Base-by-base conservation (phyloP, 495 filamentous ascomycete species). In the Penicillium turbatum region DNA sequence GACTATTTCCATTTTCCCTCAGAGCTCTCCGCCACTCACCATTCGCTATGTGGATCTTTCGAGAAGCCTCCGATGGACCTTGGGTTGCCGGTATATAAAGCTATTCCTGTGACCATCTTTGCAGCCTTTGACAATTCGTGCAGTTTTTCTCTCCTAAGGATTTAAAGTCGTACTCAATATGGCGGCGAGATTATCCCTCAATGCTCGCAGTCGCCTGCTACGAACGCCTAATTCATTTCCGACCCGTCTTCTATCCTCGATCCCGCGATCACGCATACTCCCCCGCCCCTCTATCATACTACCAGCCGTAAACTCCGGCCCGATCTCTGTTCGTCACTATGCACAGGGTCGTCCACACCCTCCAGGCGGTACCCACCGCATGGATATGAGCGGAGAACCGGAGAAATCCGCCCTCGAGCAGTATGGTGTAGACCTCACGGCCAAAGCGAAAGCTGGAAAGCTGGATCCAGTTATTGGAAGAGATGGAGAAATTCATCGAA, bases 381-480 rank as follows among this genome's bases (percentile, higher is more conserved):
- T 97, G 90, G 82, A 96, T 68, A 61, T 96, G 51, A 82, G 90
- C 30, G 88, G 83, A 35, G 79, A 86, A 61, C 80, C 82, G 12
- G 85, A 96, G 67, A 91, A 96, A 66, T 71, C 89, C 6, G 90
- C 93, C 1, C 68, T 97, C 29, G 92, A 97, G 67, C 79, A 95
- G 68, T 98, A 84, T 66, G 93, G 93, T 48, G 77, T 95, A 49
- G 92, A 98, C 67, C 76, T 98, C 47, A 97, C 93, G 8, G 89
- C 83, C 6, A 83, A 80, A 61, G 93, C 93, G 26, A 89, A 79
- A 63, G 86, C 84, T 24, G 93, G 93, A 40, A 97, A 96, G 67
- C 78, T 98, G 6, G 93, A 98, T 61, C 93, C 93, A 1, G 90
- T 97, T 6, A 97, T 98, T 68, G 93, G 93, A 17, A 80, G 93